Conservation (phyloP, 2,329 filamentous ascomycete species). For the Colletotrichum horii region DNA sequence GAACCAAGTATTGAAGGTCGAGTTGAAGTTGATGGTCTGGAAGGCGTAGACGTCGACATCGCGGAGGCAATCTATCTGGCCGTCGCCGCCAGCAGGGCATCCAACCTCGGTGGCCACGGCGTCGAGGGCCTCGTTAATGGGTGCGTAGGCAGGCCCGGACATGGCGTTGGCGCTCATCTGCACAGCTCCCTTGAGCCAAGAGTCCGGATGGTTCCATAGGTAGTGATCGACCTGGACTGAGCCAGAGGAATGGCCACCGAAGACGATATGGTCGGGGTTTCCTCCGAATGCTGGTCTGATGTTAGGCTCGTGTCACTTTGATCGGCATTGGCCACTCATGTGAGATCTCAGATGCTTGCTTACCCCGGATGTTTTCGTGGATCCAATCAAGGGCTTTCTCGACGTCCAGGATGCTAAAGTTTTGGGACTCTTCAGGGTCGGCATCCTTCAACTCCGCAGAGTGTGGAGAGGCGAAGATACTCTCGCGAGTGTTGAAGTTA, state of each 20-base stretch:
- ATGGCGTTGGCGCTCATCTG: conserved; percentile 48
- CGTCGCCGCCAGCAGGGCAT: conserved; percentile 31
- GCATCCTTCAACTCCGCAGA: conserved; percentile 38
- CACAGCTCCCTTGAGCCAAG: conserved; percentile 40
- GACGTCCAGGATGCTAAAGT: conserved; percentile 41
- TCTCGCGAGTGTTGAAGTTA: conserved; percentile 45
- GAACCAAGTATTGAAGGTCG: conserved; percentile 46
- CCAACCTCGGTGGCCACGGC: conserved; percentile 40
- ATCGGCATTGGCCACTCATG: not conserved
- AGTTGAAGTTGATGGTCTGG: conserved; percentile 36
- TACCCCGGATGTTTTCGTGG: conserved; percentile 38
- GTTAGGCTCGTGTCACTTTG: not conserved
- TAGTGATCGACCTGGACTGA: conserved; percentile 44
- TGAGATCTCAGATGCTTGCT: not conserved
- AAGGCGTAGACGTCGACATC: conserved; percentile 31
- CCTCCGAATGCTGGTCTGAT: conserved; percentile 42
- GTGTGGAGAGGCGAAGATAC: conserved; percentile 48
- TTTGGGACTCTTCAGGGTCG: conserved; percentile 28
- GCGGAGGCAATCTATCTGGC: conserved; percentile 43
- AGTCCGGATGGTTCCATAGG: conserved; percentile 43
- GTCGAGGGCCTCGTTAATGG: conserved; percentile 38
- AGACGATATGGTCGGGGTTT: conserved; percentile 48
- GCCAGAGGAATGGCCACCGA: conserved; percentile 46
- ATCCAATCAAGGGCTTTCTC: conserved; percentile 43
- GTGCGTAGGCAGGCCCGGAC: conserved; percentile 44